Percentiles rank a stretch among this genome's conserved stretches.
Conservation (phyloP, 75 land plant species). For the Pinus albicaulis region DNA sequence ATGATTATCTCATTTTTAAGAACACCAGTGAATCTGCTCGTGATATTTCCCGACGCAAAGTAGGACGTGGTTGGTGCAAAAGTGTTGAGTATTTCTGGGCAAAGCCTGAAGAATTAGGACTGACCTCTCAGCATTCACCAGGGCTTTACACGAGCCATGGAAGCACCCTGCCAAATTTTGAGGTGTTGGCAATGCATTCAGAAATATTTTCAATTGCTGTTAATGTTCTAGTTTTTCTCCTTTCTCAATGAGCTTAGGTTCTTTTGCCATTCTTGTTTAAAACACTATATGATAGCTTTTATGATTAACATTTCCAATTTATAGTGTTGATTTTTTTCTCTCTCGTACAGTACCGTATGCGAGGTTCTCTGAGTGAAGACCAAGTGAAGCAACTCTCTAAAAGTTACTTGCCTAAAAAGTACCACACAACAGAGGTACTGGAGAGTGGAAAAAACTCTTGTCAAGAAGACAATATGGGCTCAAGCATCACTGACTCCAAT, state of each 20-base stretch:
- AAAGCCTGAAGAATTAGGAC: neutral
- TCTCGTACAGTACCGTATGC: constrained; percentile 4
- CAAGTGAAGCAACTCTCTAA: constrained; percentile 7
- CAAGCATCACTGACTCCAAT: neutral
- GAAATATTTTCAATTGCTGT: neutral
- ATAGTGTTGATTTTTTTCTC: neutral
- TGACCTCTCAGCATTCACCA: neutral
- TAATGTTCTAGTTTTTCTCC: neutral
- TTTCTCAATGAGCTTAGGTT: neutral
- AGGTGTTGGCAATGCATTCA: neutral
- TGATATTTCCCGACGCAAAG: constrained; percentile 12
- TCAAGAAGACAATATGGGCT: neutral
- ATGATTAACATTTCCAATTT: neutral
- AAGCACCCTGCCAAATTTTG: neutral
- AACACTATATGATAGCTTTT: neutral
- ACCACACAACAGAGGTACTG: neutral
- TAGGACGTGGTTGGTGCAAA: constrained; percentile 21
- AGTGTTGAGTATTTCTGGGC: neutral
- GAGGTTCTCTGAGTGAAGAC: constrained; percentile 5
- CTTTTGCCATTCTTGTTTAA: neutral
- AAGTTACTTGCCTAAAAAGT: neutral
- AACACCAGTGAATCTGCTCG: constrained; percentile 27
- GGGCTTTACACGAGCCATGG: neutral
- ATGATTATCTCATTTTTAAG: constrained; percentile 32
- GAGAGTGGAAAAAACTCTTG: neutral